Conservation (phyloP, 192 early-diverging fungal species). For the Backusella circina region DNA sequence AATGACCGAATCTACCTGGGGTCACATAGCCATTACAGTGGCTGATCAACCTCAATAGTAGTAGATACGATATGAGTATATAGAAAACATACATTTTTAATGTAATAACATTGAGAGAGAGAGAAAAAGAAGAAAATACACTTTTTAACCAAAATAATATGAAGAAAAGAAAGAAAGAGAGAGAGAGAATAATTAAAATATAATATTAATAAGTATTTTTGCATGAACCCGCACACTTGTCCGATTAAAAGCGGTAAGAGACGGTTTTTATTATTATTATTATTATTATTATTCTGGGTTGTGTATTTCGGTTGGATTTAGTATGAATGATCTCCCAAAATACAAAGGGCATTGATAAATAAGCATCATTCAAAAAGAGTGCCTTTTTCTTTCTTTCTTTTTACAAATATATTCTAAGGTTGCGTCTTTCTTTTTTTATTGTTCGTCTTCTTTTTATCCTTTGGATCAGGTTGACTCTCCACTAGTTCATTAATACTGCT, state of each 20-base stretch:
- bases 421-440: neutral
- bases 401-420: neutral
- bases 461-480: neutral
- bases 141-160: neutral
- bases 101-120: neutral
- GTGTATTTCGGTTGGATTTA: neutral
- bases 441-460: neutral
- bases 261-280: neutral
- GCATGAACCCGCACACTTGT: neutral
- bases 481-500: neutral
- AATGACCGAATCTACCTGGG: slow-evolving; percentile 21
- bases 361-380: too few species aligned
- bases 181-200: neutral
- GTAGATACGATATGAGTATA: neutral
- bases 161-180: neutral
- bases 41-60: neutral
- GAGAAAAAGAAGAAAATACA: neutral
- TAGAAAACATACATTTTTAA: neutral
- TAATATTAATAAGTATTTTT: neutral
- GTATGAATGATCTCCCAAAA: neutral
- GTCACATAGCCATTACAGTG: slow-evolving; percentile 12
- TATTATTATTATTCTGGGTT: too few species aligned
- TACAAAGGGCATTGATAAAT: too few species aligned
- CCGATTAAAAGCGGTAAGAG: neutral
- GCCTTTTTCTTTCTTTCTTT: too few species aligned